Conservation (phyloP, 1,284 basidiomycete genomes). For the Tilletia indica region DNA sequence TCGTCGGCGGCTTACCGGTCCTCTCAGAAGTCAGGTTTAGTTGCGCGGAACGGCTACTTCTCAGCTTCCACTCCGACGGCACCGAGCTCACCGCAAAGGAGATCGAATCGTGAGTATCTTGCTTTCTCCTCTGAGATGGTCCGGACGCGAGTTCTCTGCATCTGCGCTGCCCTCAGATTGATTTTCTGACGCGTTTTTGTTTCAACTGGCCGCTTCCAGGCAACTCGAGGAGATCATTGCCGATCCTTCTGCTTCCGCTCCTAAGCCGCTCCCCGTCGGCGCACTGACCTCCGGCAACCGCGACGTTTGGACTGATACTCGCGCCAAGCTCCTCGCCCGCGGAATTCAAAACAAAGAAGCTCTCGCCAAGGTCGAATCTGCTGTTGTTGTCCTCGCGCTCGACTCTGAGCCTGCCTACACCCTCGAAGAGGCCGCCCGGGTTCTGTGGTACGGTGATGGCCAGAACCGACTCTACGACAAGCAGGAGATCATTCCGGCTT, state of each 20-base stretch:
- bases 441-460: constrained; percentile 86
- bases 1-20: too few relatives aligned
- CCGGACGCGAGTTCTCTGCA: too few relatives aligned
- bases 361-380: constrained; percentile 81
- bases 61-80: constrained; percentile 62
- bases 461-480: constrained; percentile 96
- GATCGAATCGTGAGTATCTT: constrained; percentile 65
- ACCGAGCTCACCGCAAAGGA: constrained; percentile 72
- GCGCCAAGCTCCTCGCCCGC: constrained; percentile 64
- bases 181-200: too few relatives aligned
- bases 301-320: constrained; percentile 81
- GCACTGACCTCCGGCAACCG: constrained; percentile 83
- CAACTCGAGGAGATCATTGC: constrained; percentile 79
- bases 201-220: too few relatives aligned
- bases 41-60: constrained; percentile 87
- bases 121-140: too few relatives aligned
- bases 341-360: constrained; percentile 66
- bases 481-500: constrained; percentile 87
- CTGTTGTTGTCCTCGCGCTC: constrained; percentile 81
- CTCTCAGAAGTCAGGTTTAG: too few relatives aligned
- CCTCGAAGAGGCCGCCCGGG: constrained; percentile 59
- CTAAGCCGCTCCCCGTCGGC: constrained; percentile 68
- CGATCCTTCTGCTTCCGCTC: constrained; percentile 64
- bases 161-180: too few relatives aligned
- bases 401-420: constrained; percentile 75